These are phyloP conservation scores for Akanthomyces muscarius DNA, from an alignment of 2,329 filamentous ascomycete species.

Conservation along the genomic window DNA sequence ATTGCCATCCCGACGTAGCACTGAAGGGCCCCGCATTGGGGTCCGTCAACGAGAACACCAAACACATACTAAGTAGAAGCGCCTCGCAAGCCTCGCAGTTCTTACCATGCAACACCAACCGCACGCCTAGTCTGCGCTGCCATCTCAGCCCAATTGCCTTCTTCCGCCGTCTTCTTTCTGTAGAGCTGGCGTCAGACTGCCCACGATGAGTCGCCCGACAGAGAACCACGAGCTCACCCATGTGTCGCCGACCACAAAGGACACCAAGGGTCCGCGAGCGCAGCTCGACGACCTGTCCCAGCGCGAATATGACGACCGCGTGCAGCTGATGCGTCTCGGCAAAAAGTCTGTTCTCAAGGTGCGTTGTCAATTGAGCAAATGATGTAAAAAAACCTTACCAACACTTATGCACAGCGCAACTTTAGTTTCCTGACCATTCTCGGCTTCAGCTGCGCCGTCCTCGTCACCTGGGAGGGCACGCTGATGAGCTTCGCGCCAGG, in stretches of 20 bases:
- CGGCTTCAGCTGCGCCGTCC: constrained; percentile 49
- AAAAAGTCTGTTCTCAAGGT: constrained; percentile 14
- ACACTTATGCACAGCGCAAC: constrained; percentile 33
- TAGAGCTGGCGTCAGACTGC: neutral
- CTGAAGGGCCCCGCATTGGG: too few relatives aligned
- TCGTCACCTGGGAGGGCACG: constrained; percentile 49
- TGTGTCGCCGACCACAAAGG: neutral
- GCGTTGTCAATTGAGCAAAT: neutral
- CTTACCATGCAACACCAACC: too few relatives aligned
- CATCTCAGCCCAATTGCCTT: too few relatives aligned
- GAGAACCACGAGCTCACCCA: constrained; percentile 7
- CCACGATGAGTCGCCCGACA: neutral
- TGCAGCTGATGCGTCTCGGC: constrained; percentile 11
- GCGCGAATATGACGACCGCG: constrained; percentile 11
- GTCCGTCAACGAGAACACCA: too few relatives aligned
- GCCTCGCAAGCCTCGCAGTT: too few relatives aligned
- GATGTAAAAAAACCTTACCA: neutral
- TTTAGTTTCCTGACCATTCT: constrained; percentile 49
- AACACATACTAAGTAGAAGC: too few relatives aligned
- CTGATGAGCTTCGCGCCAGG: constrained; percentile 32
- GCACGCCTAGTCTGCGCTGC: too few relatives aligned
- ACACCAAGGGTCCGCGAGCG: neutral
- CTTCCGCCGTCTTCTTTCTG: too few relatives aligned
- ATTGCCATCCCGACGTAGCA: too few relatives aligned
- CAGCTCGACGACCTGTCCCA: neutral